These are phyloP conservation scores for Auxenochlorella pyrenoidosa DNA, from an alignment of 139 green algal species.

Conservation along the genomic window DNA sequence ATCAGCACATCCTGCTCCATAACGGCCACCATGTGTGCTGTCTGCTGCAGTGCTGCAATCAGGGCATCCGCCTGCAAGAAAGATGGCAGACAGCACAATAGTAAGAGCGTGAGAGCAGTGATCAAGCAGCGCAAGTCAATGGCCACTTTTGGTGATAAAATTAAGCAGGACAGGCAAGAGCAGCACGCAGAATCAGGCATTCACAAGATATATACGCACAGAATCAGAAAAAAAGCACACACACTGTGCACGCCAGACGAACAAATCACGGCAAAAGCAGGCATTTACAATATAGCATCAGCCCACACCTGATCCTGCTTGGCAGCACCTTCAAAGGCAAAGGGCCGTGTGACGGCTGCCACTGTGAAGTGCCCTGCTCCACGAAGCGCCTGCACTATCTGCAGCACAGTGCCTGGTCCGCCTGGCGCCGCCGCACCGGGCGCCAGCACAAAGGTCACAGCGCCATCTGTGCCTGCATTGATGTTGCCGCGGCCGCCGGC, in stretches of 20 bases:
- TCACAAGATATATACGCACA: too few relatives aligned
- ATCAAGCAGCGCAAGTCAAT: too few relatives aligned
- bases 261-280: not conserved
- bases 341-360: slow-evolving; percentile 74
- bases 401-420: slow-evolving; percentile 62
- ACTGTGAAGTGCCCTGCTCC: slow-evolving; percentile 79
- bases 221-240: too few relatives aligned
- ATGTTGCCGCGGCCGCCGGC: slow-evolving; percentile 61
- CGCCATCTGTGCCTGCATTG: slow-evolving; percentile 31
- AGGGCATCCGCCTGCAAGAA: slow-evolving; percentile 59
- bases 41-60: slow-evolving; percentile 62
- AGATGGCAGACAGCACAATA: not conserved
- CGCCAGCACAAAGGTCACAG: slow-evolving; percentile 72
- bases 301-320: slow-evolving; percentile 59
- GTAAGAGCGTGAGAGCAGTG: not conserved
- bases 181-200: too few relatives aligned
- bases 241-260: too few relatives aligned
- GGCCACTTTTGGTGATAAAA: too few relatives aligned
- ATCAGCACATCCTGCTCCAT: slow-evolving; percentile 59
- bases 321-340: slow-evolving; percentile 78
- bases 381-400: slow-evolving; percentile 68
- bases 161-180: too few relatives aligned
- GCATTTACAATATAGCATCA: not conserved
- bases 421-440: slow-evolving; percentile 65
- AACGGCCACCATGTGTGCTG: slow-evolving; percentile 72